Evolutionary conservation across 768 basidiomycete genomes (phyloP).

Genomic region (Russula sp.): DNA sequence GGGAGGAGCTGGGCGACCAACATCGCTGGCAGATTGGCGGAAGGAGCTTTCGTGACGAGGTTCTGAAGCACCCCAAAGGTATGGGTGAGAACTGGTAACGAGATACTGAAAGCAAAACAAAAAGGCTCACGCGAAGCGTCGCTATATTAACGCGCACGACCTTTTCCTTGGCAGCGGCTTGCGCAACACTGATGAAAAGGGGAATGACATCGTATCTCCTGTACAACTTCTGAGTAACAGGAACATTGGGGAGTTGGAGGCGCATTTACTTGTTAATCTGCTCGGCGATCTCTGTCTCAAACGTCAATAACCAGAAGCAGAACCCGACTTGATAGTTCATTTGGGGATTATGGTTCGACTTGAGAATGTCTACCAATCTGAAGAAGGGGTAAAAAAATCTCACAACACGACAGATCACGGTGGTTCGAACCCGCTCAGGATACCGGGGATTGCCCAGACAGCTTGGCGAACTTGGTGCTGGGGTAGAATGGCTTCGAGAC

Average conservation of each 20-base stretch:
- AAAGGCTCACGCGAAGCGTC: constrained; percentile 64
- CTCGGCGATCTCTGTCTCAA: constrained; percentile 78
- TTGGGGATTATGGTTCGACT: constrained; percentile 77
- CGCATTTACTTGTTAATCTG: constrained; percentile 73
- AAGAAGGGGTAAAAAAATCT: not conserved
- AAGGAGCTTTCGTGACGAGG: constrained; percentile 80
- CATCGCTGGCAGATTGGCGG: constrained; percentile 88
- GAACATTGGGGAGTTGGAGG: not conserved
- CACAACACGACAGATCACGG: constrained; percentile 1
- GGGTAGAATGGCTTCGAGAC: constrained; percentile 76
- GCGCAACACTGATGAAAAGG: constrained; percentile 73
- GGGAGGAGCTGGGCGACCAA: constrained; percentile 80
- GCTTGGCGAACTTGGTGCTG: constrained; percentile 73
- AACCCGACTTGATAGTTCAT: constrained; percentile 93
- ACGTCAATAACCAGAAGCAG: constrained; percentile 91
- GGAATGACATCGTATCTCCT: constrained; percentile 91
- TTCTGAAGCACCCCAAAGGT: constrained; percentile 45
- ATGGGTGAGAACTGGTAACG: not conserved
- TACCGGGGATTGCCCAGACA: constrained; percentile 68
- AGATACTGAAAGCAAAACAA: not conserved
- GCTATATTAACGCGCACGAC: constrained; percentile 90
- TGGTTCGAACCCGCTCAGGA: constrained; percentile 54
- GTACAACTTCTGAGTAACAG: constrained; percentile 2
- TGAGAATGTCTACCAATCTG: constrained; percentile 79
- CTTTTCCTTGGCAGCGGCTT: constrained; percentile 92